Base-by-base conservation (phyloP, 1,139 yeast genomes). In the Sugiyamaella castrensis region DNA sequence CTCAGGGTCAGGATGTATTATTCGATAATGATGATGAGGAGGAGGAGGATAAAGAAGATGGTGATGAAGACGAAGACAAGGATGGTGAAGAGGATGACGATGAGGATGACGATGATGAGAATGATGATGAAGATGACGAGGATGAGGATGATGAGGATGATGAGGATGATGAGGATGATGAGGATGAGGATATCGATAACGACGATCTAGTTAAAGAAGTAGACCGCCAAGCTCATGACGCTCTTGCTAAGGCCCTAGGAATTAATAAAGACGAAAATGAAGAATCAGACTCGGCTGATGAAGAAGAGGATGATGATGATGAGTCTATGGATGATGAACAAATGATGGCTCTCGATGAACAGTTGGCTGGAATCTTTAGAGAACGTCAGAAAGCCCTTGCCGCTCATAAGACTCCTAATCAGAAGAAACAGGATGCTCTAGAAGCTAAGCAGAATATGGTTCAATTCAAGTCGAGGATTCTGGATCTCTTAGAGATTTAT, bases 251-350 rank as follows among this genome's bases (percentile, higher is more conserved):
- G 55, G 96, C 95, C 0, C 72, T 88, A 43, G 87, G 89, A 6
- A 75, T 87, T 26, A 41, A 37, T 13, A 19, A 19, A 19, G 56
- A 48, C 30, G 59, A 57, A 16, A 56, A 54, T n/a, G 60, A 68
- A 35, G 24, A 19, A 19, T 19, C 5, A 19, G 68, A 64, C 34
- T 70, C 65, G 9, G 65, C 60, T 12, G 61, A 63, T 10, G 63
- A 60, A 27, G 65, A 66, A 2, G 73, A 68, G 2, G 76, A 75
- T 11, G 77, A 77, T 45, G 86, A 81, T 50, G 87, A 85, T 10
- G 95, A 87, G 54, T 80, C 89, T 2, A 86, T 88, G 95, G 94
- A 92, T 58, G 99, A 92, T 65, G 98, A 91, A 58, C 91, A 89
- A 66, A 92, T 92, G 99, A 81, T 91, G 82, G 95, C 92, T 12